Evolutionary conservation across 139 green algal species (phyloP), one percentile per base, ranked within the genome.

Genomic region (Coelastrella sp.): DNA sequence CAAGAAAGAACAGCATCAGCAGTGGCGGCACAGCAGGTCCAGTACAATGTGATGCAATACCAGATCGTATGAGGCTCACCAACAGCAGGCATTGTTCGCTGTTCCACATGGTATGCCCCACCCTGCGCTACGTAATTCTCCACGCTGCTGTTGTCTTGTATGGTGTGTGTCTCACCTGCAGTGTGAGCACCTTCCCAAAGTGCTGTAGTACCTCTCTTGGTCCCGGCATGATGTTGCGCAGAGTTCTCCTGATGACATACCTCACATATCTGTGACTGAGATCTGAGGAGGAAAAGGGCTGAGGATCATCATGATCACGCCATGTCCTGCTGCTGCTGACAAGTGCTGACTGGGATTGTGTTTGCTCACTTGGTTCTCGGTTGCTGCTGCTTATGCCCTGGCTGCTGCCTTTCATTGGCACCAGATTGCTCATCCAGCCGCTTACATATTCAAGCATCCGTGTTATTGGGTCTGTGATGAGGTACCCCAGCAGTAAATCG

Each of bases 161-260:
- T n/a, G n/a, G n/a, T n/a, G n/a, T n/a, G n/a, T n/a, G n/a, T n/a
- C 74, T 38, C 50, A 81, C 74, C 74, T 32, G 34, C 51, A 81
- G 50, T 6, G 27, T 37, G 3, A 81, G 37, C 15, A 25, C 19
- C 19, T 45, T 23, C 11, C 41, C 63, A 23, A 81, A 40, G 48
- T 50, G n/a, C 27, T 15, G 23, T 32, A 81, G 51, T 34, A 81
- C 74, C 74, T 50, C 15, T 8, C 4, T 25, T 2, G 74, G 34
- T 21, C 51, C 74, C 21, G 51, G 51, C 74, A 81, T 81, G 5
- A 63, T 59, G 50, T 32, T 69, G 30, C 35, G 34, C 74, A 81
- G 74, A 37, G 48, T 51, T 37, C 51, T 34, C 17, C 74, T 34
- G 32, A 53, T 43, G 34, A 81, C 74, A 43, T 23, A 8, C 51